Evolutionary conservation across 1,284 basidiomycete species (phyloP), one percentile per base, ranked within the genome.

Genomic region (Ganoderma sinense): DNA sequence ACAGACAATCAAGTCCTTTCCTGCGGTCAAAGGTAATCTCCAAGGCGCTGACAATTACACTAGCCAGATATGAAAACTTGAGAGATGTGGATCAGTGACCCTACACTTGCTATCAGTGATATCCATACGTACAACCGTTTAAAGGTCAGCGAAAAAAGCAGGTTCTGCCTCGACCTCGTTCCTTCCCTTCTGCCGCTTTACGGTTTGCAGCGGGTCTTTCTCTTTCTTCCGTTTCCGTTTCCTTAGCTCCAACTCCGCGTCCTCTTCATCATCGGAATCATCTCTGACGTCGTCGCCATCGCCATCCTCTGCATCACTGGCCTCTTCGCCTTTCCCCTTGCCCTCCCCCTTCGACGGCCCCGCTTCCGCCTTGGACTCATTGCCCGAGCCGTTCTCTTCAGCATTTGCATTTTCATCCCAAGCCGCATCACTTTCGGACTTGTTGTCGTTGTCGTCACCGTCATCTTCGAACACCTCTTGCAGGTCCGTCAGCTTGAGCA

Each of bases 401-500:
- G 23, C 31, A 11, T 51, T 45, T 18, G 51, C 45, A 23, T 20
- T 31, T 20, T 20, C 62, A n/a, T n/a, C 62, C 5, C 29, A 4
- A 10, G 75, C 76, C n/a, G 76, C 78, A 4, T 72, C 73, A 23
- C 69, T 67, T 31, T 68, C 73, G 16, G 65, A 62, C 29, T 56
- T 72, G 1, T 70, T 77, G 20, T 67, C 82, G 16, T 80, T 77
- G 13, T 86, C 85, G 53, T 83, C 84, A 65, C 89, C 86, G 18
- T 86, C 87, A 41, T 86, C 87, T 73, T 89, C 88, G 67, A 92
- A 86, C n/a, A 91, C 83, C 67, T 89, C 87, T 60, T 83, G 82
- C 43, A 98, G 82, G 81, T 97, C 93, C 31, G 95, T 97, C 81
- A 98, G 82, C 79, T 93, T 93, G 73, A 98, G 80, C 39, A 90